These are phyloP conservation scores for Microbotryomycetes sp. DNA, from an alignment of 1,284 basidiomycete genomes.

Conservation along the genomic window DNA sequence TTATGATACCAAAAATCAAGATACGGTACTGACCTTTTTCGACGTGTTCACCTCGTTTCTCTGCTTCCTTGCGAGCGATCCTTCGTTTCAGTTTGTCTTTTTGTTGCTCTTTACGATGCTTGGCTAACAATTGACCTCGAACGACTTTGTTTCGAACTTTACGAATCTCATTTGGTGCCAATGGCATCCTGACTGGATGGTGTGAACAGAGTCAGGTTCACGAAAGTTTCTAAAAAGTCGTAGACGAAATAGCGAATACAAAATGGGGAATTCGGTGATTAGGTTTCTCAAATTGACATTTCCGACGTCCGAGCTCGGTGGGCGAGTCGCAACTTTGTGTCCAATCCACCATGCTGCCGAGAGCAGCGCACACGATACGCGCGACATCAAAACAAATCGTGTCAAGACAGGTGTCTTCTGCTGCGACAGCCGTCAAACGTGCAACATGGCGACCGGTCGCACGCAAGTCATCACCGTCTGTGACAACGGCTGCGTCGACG, in stretches of 20 bases:
- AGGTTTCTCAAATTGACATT: too few relatives aligned
- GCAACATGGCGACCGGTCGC: not conserved
- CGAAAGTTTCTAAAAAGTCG: too few relatives aligned
- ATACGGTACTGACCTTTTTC: conserved; percentile 35
- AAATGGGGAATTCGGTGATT: too few relatives aligned
- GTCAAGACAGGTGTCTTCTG: not conserved
- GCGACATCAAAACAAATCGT: not conserved
- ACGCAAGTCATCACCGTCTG: not conserved
- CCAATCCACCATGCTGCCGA: not conserved
- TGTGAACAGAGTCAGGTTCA: not conserved
- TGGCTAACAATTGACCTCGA: conserved; percentile 45
- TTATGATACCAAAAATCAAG: not conserved
- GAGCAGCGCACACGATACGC: not conserved
- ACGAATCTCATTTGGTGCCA: conserved; percentile 13
- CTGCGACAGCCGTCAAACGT: not conserved
- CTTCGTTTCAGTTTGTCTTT: conserved; percentile 76
- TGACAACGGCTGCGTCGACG: not conserved
- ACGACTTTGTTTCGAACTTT: conserved; percentile 44
- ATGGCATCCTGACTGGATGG: conserved; percentile 11
- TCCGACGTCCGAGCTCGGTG: not conserved
- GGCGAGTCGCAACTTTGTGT: not conserved
- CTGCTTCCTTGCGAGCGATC: conserved; percentile 64
- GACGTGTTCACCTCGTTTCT: conserved; percentile 47
- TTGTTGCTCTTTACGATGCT: conserved; percentile 68
- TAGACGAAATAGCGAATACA: too few relatives aligned